phyloP scores from a whole-genome alignment of 768 basidiomycete genomes.

The Tricholoma matsutake region DNA sequence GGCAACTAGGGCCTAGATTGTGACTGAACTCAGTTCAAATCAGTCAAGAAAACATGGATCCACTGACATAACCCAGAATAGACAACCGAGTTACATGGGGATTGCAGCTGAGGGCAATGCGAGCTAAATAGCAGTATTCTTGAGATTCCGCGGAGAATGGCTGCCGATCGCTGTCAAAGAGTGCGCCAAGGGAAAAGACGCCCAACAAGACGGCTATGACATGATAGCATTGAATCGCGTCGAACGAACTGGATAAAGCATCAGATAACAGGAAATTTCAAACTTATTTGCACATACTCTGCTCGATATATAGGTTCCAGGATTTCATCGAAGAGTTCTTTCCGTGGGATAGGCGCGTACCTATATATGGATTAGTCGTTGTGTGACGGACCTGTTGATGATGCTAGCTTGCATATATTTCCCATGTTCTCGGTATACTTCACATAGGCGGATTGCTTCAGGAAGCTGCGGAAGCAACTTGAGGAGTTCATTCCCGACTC shows the following conservation, averaged over 20 bases:
- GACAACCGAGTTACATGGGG: conserved; percentile 53
- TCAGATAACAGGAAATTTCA: not conserved
- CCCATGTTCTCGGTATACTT: conserved; percentile 63
- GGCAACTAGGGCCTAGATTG: conserved; percentile 35
- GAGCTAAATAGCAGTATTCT: conserved; percentile 61
- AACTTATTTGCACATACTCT: conserved; percentile 28
- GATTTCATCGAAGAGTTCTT: conserved; percentile 56
- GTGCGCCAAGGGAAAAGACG: conserved; percentile 59
- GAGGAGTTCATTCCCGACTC: conserved; percentile 43
- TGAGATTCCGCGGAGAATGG: conserved; percentile 52
- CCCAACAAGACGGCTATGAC: conserved; percentile 60
- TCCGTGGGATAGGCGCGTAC: conserved; percentile 49
- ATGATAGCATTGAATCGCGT: conserved; percentile 42
- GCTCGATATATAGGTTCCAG: conserved; percentile 52
- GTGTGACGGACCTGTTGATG: not conserved
- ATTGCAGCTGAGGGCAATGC: conserved; percentile 47
- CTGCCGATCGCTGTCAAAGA: conserved; percentile 53
- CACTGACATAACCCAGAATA: conserved; percentile 54
- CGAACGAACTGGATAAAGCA: conserved; percentile 31
- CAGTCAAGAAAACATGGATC: not conserved
- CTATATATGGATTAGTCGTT: conserved; percentile 28
- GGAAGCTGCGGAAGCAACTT: conserved; percentile 50
- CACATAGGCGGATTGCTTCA: conserved; percentile 59
- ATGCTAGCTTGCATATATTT: conserved; percentile 47
- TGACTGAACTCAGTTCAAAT: not conserved